These are phyloP conservation scores for Microthlaspi erraticum DNA, from an alignment of 345 rosid genomes.

Conservation along the genomic window DNA sequence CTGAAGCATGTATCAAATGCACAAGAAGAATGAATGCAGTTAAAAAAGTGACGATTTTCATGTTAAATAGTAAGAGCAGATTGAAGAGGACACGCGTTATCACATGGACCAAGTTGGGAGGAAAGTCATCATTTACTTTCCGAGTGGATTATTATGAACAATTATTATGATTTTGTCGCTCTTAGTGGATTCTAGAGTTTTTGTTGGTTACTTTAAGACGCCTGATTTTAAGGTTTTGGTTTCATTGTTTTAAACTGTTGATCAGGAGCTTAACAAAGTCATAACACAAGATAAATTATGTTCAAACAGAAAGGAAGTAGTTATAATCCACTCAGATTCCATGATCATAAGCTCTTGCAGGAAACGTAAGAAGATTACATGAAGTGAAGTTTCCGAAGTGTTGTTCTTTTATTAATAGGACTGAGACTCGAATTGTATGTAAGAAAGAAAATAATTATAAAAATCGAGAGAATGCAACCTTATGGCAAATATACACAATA, in stretches of 20 bases:
- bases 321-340: neutral
- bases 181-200: too few species aligned
- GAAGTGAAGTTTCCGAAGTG: constrained; percentile 8
- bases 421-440: constrained; percentile 16
- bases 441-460: constrained; percentile 34
- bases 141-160: too few species aligned
- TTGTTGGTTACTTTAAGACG: neutral
- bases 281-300: too few species aligned
- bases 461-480: constrained; percentile 33
- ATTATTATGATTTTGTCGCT: neutral
- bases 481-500: constrained; percentile 40
- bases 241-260: neutral
- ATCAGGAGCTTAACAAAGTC: too few species aligned
- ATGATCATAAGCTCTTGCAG: constrained; percentile 20
- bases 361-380: constrained; percentile 25
- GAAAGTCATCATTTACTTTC: neutral
- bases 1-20: neutral
- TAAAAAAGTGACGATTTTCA: neutral
- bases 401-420: constrained; percentile 29
- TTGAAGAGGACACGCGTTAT: too few species aligned
- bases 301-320: too few species aligned
- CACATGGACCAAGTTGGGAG: constrained; percentile 13
- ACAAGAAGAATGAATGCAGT: neutral
- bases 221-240: too few species aligned
- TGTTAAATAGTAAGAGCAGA: neutral